Evolutionary conservation across 805 yeast genomes (phyloP), one percentile per base, ranked within the genome.

Genomic region (Wickerhamiella cacticola): DNA sequence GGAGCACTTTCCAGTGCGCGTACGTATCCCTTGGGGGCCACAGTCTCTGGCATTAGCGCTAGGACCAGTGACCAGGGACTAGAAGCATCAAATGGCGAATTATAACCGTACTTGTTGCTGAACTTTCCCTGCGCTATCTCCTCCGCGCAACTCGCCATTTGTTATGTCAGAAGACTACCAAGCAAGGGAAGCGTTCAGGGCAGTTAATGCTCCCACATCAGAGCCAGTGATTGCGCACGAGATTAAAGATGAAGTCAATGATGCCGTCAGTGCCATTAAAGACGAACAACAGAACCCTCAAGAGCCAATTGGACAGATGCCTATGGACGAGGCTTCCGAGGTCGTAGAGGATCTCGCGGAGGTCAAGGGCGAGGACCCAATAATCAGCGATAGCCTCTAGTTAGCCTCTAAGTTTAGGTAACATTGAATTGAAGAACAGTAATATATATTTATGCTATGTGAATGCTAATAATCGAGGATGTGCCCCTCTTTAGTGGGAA

Each of bases 41-140:
- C 46, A 0, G 64, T 53, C 31, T 57, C 67, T 2, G 68, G 68
- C 35, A 57, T 41, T 29, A 62, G 53, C 21, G 55, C 50, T 26
- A 64, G 47, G 7, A 56, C 35, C 21, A 65, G 48, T 2, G 61
- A 49, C 48, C 56, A 55, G 4, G 66, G 66, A 19, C 60, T 57
- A 5, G 48, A 42, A 1, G 63, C 52, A 12, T 55, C 55, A 26
- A 43, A 52, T 8, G 55, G 52, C 13, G 45, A 21, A 5, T 5
- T 22, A 41, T 46, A 52, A 4, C 28, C 31, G 10, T 15, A 15
- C 12, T 29, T 29, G 5, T 41, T 21, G 13, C 34, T 23, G 26
- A 41, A 31, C 22, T 31, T 24, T 23, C 46, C 46, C 19, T 16
- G 34, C 10, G 39, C 23, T 16, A 43, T 19, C 16, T 13, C 39